Percentiles rank a stretch among this genome's conserved stretches.
Conservation (phyloP, 1,139 yeast species). For the Geotrichum bryndzae region DNA sequence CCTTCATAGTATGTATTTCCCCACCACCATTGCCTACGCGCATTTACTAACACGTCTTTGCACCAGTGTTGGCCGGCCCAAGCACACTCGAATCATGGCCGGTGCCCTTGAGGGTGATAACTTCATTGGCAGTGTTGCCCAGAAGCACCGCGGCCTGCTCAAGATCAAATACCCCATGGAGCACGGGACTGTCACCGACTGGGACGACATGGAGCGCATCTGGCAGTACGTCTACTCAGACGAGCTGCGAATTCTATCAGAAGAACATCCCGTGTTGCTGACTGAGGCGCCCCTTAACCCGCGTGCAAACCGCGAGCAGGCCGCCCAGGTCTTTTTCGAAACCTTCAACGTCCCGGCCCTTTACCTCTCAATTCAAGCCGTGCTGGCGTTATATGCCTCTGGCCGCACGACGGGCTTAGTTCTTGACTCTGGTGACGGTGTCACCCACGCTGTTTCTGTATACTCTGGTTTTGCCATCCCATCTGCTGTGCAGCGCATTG, state of each 20-base stretch:
- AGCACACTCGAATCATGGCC: slow-evolving; percentile 80
- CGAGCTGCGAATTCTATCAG: slow-evolving; percentile 62
- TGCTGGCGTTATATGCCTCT: slow-evolving; percentile 75
- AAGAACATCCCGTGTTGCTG: slow-evolving; percentile 81
- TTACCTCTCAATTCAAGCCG: slow-evolving; percentile 79
- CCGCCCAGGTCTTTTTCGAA: slow-evolving; percentile 78
- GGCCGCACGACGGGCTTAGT: slow-evolving; percentile 91
- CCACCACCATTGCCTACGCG: slow-evolving; percentile 14
- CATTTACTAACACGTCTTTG: slow-evolving; percentile 30
- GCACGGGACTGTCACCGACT: slow-evolving; percentile 75
- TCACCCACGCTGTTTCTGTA: slow-evolving; percentile 80
- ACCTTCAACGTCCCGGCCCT: slow-evolving; percentile 81
- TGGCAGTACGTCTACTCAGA: slow-evolving; percentile 63
- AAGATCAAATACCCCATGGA: slow-evolving; percentile 64
- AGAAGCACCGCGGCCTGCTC: slow-evolving; percentile 66
- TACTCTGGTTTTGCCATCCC: slow-evolving; percentile 82
- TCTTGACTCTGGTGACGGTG: slow-evolving; percentile 89
- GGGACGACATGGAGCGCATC: slow-evolving; percentile 79
- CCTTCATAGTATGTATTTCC: slow-evolving; percentile 39
- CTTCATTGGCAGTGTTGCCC: slow-evolving; percentile 72
- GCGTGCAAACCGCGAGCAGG: slow-evolving; percentile 56
- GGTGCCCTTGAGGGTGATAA: slow-evolving; percentile 60
- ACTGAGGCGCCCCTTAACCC: slow-evolving; percentile 92
- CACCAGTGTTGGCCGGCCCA: slow-evolving; percentile 66
- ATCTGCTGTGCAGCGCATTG: slow-evolving; percentile 65